A percentile compares a stretch with the other conserved stretches of the same genome.
Evolutionary conservation across 2,329 filamentous ascomycete genomes (phyloP).

Genomic region (Nothomitra cinnamomea): DNA sequence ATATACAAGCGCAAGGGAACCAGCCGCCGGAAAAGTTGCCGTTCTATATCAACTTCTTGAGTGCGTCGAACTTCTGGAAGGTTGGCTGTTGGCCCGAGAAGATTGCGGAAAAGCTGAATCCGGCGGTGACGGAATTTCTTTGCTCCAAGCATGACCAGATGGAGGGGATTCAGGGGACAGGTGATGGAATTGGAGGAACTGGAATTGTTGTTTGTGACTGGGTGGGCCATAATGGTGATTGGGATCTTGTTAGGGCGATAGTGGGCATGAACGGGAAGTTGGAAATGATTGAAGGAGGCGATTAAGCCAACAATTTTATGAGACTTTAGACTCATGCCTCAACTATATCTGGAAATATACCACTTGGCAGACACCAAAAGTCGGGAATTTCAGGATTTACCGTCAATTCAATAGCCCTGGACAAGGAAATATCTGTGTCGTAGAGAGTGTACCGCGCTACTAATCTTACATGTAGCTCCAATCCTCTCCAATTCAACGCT

Average conservation of each 20-base stretch:
- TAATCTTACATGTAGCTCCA: too few relatives aligned
- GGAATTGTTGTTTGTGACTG: slow-evolving; percentile 88
- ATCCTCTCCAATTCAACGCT: too few relatives aligned
- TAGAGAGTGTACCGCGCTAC: too few relatives aligned
- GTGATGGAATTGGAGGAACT: slow-evolving; percentile 46
- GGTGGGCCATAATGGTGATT: slow-evolving; percentile 75
- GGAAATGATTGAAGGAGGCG: slow-evolving; percentile 16
- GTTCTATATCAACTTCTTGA: slow-evolving; percentile 81
- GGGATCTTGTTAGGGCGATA: slow-evolving; percentile 75
- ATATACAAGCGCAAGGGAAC: slow-evolving; percentile 14
- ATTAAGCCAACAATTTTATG: background rate
- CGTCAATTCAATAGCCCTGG: background rate
- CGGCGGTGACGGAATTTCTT: slow-evolving; percentile 45
- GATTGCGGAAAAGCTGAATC: slow-evolving; percentile 77
- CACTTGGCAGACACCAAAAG: too few relatives aligned
- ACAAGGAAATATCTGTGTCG: too few relatives aligned
- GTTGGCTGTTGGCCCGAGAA: slow-evolving; percentile 82
- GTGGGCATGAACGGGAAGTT: slow-evolving; percentile 74
- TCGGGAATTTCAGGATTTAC: background rate
- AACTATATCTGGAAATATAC: too few relatives aligned
- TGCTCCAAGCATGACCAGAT: slow-evolving; percentile 31
- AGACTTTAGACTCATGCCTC: background rate
- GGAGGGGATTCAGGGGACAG: slow-evolving; percentile 15
- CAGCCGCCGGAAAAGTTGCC: slow-evolving; percentile 35
- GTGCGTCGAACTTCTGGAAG: slow-evolving; percentile 88